A percentile compares a stretch with the other conserved stretches of the same genome.
phyloP scores from a whole-genome alignment of 352 stramenopile species.

The Pythium sukuiense region DNA sequence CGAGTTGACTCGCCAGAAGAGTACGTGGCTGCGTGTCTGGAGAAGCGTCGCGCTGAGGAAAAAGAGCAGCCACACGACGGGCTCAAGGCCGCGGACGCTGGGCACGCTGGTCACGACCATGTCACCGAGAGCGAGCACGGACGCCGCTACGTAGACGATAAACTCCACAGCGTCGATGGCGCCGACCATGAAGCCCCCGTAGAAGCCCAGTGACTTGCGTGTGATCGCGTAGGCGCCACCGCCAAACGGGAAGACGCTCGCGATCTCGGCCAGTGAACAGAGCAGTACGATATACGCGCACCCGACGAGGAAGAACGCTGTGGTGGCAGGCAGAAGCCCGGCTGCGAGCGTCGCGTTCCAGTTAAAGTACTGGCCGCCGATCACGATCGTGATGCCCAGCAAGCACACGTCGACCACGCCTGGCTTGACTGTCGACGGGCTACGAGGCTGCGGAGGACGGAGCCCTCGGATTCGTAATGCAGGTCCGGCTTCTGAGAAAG shows the following conservation, averaged over 20 bases:
- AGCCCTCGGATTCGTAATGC: constrained; percentile 3
- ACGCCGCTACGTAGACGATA: constrained; percentile 29
- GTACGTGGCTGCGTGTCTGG: constrained; percentile 2
- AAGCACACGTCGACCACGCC: constrained; percentile 24
- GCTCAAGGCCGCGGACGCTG: constrained; percentile 5
- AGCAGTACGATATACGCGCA: constrained; percentile 26
- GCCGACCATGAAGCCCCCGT: constrained; percentile 26
- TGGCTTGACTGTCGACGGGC: not conserved
- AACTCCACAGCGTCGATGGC: constrained; percentile 30
- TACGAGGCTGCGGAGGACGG: not conserved
- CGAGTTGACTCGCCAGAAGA: constrained; percentile 28
- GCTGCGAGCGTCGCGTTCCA: constrained; percentile 33
- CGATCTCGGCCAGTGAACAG: constrained; percentile 30
- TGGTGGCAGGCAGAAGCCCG: constrained; percentile 16
- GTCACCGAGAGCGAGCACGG: constrained; percentile 25
- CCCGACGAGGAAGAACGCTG: constrained; percentile 19
- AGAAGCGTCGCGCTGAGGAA: constrained; percentile 14
- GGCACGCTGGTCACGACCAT: constrained; percentile 23
- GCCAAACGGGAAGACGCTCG: constrained; percentile 28
- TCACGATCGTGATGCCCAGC: constrained; percentile 32
- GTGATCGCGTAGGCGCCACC: constrained; percentile 32
- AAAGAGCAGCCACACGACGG: constrained; percentile 16
- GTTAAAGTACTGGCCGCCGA: constrained; percentile 35
- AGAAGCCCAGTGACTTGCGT: constrained; percentile 31
- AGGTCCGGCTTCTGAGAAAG: constrained; percentile 9